Evolutionary conservation across 257 asterid genomes (phyloP).

Genomic region (Paulownia fortunei): DNA sequence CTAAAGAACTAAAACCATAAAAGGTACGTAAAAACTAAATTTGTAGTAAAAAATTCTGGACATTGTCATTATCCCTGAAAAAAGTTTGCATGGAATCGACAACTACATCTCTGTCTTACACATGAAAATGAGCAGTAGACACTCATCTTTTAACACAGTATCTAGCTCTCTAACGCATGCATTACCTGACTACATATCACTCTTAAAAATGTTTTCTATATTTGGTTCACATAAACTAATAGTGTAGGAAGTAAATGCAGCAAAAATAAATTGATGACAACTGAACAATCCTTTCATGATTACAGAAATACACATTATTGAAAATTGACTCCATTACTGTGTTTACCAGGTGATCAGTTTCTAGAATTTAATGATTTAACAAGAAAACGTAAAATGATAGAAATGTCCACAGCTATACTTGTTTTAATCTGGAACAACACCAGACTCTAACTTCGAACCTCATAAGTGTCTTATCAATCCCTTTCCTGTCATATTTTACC

Average conservation of each 20-base stretch:
- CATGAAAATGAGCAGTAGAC: background rate
- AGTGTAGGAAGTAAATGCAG: background rate
- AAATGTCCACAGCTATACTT: background rate
- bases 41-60: background rate
- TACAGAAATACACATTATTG: slow-evolving; percentile 7
- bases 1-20: background rate
- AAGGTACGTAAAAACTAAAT: background rate
- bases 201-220: background rate
- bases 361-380: background rate
- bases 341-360: background rate
- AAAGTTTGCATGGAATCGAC: background rate
- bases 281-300: background rate
- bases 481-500: background rate
- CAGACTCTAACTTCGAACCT: background rate
- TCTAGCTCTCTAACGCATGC: background rate
- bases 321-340: background rate
- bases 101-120: background rate
- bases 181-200: background rate
- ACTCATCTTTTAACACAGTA: background rate
- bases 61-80: background rate
- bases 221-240: background rate
- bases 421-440: background rate
- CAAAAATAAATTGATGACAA: background rate
- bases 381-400: background rate
- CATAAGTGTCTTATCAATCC: background rate